A percentile compares a stretch with the other conserved stretches of the same genome.
Evolutionary conservation across 495 filamentous ascomycete species (phyloP).

Genomic region (Pyrenula aspistea): DNA sequence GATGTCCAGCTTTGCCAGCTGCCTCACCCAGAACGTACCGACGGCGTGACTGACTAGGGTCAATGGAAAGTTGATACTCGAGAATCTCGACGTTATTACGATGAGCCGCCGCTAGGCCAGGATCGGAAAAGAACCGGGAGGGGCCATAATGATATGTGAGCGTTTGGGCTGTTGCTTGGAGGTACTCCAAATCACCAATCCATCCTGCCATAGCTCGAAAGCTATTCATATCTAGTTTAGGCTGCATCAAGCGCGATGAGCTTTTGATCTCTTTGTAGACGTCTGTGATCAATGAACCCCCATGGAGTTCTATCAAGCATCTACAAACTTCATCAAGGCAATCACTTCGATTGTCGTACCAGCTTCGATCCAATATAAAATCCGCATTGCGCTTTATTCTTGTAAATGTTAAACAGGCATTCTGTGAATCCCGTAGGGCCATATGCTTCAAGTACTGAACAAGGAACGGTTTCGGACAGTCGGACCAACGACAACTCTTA

Average conservation of each 20-base stretch:
- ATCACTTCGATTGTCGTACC: neutral
- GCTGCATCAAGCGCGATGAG: neutral
- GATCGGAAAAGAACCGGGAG: neutral
- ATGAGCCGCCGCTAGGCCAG: neutral
- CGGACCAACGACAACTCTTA: no score
- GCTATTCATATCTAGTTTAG: neutral
- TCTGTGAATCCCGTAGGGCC: neutral
- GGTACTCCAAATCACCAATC: neutral
- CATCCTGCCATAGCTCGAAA: neutral
- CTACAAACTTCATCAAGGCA: neutral
- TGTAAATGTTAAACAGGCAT: neutral
- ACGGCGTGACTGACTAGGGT: no score
- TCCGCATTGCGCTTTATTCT: neutral
- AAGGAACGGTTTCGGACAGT: no score
- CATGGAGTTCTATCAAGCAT: neutral
- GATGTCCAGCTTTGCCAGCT: no score
- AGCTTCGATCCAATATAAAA: neutral
- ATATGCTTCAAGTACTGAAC: neutral
- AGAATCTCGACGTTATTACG: neutral
- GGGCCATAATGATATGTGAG: neutral
- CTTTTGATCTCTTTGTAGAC: no score
- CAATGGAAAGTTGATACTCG: no score
- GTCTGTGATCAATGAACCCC: neutral
- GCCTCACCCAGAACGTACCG: no score
- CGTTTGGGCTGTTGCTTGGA: neutral